Base-by-base conservation (phyloP, 306 rosid genomes). In the Vigna reflexopilosa region DNA sequence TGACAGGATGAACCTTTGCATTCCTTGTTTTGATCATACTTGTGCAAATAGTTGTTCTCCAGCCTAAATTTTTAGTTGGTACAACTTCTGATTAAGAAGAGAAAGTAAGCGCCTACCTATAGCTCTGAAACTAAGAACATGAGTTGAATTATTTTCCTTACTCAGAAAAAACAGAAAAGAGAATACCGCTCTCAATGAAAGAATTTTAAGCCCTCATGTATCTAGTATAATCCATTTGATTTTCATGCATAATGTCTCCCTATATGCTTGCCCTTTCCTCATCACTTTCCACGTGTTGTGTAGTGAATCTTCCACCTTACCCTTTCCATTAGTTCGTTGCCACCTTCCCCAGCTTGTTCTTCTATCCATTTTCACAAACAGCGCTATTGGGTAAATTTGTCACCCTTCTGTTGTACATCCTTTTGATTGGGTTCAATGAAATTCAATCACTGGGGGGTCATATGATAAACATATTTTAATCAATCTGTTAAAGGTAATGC, bases 71-170 rank as follows among this genome's bases (percentile, higher is more conserved):
- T 20, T 34, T 40, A 49, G 49, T 69, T 47, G 77, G 51, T 15
- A 70, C 55, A 2, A 13, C 14, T 47, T 54, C 54, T 79, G 75
- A 47, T 54, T 42, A 63, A 73, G 67, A 30, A 73, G 73, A 80
- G 44, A 73, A 72, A 65, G 38, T 42, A 55, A 57, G 9, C 45
- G 49, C 55, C 61, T 49, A 58, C 49, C 17, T 42, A 17, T 38
- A 24, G 67, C 45, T 51, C 66, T 51, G 82, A 61, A 78, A 70
- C 48, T 51, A 71, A 71, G 72, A 71, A 36, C 56, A n/a, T 40
- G 34, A 71, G 38, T 62, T 40, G 14, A 72, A 59, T 30, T 77
- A 50, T 26, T 11, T 73, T 52, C 68, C 75, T 80, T 72, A 14
- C 61, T 50, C 68, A 42, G 10, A 74, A 72, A 63, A 70, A 72